These are phyloP conservation scores for Sphenostylis stenocarpa DNA, from an alignment of 306 rosid species.

Conservation along the genomic window DNA sequence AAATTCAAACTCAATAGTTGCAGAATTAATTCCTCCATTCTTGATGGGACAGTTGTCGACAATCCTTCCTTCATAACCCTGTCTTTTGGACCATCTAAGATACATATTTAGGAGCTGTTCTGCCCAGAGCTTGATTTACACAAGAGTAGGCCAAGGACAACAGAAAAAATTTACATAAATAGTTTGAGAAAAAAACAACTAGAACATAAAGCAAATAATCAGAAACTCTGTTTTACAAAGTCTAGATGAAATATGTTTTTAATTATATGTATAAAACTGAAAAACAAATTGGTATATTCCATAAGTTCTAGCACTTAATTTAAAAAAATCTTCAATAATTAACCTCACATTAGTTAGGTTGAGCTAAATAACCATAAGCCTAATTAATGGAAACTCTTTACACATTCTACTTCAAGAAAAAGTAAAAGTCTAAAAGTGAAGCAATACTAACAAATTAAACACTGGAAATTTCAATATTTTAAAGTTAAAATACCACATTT, in stretches of 20 bases:
- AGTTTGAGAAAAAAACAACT: slow-evolving; percentile 7
- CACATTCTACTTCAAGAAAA: slow-evolving; percentile 2
- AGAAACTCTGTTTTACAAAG: slow-evolving; percentile 4
- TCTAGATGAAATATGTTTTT: neutral
- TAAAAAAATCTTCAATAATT: neutral
- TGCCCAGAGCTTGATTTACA: slow-evolving; percentile 68
- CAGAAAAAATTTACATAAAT: slow-evolving; percentile 12
- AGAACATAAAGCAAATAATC: slow-evolving; percentile 24
- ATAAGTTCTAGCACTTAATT: neutral
- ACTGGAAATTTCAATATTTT: neutral
- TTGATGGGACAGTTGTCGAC: slow-evolving; percentile 50
- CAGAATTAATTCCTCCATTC: slow-evolving; percentile 65
- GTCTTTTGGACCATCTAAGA: slow-evolving; percentile 73
- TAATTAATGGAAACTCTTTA: neutral
- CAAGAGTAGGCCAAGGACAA: slow-evolving; percentile 34
- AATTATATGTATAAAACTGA: neutral
- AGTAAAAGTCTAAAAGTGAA: neutral
- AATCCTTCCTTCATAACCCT: slow-evolving; percentile 67
- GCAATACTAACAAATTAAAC: neutral
- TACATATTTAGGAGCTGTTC: slow-evolving; percentile 71
- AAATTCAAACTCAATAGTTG: slow-evolving; percentile 74
- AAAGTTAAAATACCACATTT: neutral
- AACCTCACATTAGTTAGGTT: neutral
- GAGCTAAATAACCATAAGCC: neutral
- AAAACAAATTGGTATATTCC: neutral